Conservation (phyloP, 495 filamentous ascomycete species). For the Stereocaulon alpinum region DNA sequence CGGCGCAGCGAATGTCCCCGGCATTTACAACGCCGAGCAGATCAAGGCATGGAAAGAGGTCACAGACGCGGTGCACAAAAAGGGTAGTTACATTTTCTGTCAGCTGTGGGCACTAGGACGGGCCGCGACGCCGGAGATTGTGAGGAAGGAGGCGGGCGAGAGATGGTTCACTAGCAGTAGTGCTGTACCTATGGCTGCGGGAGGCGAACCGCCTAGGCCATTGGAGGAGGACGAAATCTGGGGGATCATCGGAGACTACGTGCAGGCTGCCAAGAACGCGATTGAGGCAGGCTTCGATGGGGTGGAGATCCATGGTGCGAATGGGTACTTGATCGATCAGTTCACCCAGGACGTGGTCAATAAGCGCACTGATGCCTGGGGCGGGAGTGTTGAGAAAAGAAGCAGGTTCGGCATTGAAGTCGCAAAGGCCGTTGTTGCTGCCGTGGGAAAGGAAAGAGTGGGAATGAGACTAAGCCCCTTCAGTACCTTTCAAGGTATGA, state of each 20-base stretch:
- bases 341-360: conserved; percentile 57
- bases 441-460: conserved; percentile 52
- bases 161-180: conserved; percentile 37
- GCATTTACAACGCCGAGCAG: conserved; percentile 53
- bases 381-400: conserved; percentile 64
- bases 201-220: conserved; percentile 32
- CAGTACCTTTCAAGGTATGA: conserved; percentile 57
- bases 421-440: conserved; percentile 47
- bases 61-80: conserved; percentile 56
- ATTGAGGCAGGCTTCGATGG: conserved; percentile 65
- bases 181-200: conserved; percentile 32
- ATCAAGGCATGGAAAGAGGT: conserved; percentile 51
- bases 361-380: conserved; percentile 53
- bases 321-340: conserved; percentile 69
- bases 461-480: conserved; percentile 58
- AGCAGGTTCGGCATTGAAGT: conserved; percentile 57
- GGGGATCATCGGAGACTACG: conserved; percentile 46
- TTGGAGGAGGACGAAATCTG: conserved; percentile 50
- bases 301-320: conserved; percentile 65
- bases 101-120: conserved; percentile 65
- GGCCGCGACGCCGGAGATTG: conserved; percentile 33
- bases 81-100: conserved; percentile 50
- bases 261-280: conserved; percentile 50
- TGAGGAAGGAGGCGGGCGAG: conserved; percentile 28
- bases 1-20: conserved; percentile 48